phyloP scores from a whole-genome alignment of 148 eudicot genomes.

The Salicornia ramosissima region DNA sequence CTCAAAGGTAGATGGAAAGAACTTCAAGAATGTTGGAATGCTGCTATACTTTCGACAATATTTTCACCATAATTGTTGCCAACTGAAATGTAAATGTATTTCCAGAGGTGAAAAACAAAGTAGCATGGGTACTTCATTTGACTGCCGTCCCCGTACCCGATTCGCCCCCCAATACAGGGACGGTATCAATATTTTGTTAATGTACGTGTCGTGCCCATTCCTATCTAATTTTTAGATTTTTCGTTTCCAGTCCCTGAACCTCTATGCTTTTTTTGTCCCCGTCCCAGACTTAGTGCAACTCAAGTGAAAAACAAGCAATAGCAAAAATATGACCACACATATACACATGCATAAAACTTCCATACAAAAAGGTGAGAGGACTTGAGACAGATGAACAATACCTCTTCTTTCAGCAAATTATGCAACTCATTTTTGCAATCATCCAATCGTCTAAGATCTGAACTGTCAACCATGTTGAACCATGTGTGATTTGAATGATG shows the following conservation, averaged over 20 bases:
- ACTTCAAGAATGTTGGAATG: neutral
- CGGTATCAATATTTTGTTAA: no score
- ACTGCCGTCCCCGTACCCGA: no score
- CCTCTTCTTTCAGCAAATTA: conserved; percentile 97
- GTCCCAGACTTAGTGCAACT: neutral
- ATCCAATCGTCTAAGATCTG: conserved; percentile 83
- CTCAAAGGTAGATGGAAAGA: no score
- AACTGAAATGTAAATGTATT: no score
- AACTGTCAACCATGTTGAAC: conserved; percentile 99
- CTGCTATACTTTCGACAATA: neutral
- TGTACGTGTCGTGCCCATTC: no score
- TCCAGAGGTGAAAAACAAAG: no score
- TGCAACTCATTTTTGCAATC: conserved; percentile 83
- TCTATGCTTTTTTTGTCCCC: no score
- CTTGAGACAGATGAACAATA: conserved; percentile 7
- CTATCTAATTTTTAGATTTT: no score
- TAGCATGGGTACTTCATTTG: no score
- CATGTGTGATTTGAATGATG: no score
- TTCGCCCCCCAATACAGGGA: no score
- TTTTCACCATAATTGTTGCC: neutral
- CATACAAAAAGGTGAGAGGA: neutral
- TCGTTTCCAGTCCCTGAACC: no score
- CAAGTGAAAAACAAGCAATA: neutral
- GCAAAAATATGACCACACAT: neutral
- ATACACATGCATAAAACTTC: neutral